A percentile compares a stretch with the other conserved stretches of the same genome.
Evolutionary conservation across 1,284 basidiomycete species (phyloP).

Genomic region (Mixia osmundae): DNA sequence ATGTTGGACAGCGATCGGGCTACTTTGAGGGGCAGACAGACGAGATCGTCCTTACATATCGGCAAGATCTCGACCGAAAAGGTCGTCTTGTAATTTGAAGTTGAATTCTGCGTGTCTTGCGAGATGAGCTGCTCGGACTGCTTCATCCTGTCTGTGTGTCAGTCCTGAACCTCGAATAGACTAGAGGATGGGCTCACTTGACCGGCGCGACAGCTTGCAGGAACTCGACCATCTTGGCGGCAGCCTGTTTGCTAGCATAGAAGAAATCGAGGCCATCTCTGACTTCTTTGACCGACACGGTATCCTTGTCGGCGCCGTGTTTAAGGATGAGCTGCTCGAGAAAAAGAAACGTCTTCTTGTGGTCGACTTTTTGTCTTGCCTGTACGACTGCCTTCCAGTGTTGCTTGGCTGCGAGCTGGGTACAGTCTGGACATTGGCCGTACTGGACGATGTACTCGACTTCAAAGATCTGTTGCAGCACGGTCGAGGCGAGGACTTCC

Average conservation of each 20-base stretch:
- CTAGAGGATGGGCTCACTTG: conserved; percentile 31
- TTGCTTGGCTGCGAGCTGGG: conserved; percentile 86
- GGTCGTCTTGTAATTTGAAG: conserved; percentile 91
- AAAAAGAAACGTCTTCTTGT: conserved; percentile 94
- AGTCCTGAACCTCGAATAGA: not conserved
- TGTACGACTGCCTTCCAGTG: conserved; percentile 96
- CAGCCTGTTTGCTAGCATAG: conserved; percentile 70
- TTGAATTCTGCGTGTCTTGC: conserved; percentile 70
- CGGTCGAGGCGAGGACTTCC: conserved; percentile 84
- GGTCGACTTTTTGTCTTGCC: conserved; percentile 88
- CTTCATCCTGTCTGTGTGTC: conserved; percentile 37
- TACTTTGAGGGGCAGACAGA: conserved; percentile 61
- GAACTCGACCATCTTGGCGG: conserved; percentile 96
- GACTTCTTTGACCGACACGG: conserved; percentile 75
- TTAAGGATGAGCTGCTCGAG: conserved; percentile 95
- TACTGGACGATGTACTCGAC: conserved; percentile 89
- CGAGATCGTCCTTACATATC: conserved; percentile 91
- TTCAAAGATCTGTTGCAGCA: conserved; percentile 93
- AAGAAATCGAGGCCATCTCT: conserved; percentile 93
- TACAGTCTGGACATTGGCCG: conserved; percentile 84
- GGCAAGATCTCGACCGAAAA: conserved; percentile 94
- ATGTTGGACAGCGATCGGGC: conserved; percentile 71
- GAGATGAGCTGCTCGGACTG: conserved; percentile 82
- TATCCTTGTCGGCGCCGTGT: conserved; percentile 90
- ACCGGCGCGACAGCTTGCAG: conserved; percentile 66